Conservation (phyloP, 352 stramenopile genomes). For the Bremia lactucae region DNA sequence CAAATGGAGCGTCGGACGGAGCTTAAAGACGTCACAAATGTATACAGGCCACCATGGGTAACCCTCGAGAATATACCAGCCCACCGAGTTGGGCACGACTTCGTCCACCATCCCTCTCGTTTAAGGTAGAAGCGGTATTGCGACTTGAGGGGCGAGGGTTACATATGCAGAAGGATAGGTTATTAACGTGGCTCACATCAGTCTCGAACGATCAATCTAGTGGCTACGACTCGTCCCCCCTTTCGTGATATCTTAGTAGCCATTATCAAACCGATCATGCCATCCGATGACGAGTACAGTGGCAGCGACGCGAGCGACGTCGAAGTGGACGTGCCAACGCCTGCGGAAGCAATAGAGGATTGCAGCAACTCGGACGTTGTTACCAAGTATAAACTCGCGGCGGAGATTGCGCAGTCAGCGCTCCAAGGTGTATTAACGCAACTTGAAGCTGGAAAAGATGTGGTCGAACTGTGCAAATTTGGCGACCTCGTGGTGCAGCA, state of each 20-base stretch:
- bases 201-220: not conserved
- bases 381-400: slow-evolving; percentile 96
- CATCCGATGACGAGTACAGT: slow-evolving; percentile 30
- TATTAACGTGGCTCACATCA: not conserved
- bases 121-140: not conserved
- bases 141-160: not conserved
- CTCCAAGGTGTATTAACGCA: slow-evolving; percentile 93
- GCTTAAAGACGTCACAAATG: slow-evolving; percentile 69
- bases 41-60: slow-evolving; percentile 83
- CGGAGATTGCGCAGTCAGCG: slow-evolving; percentile 97
- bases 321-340: slow-evolving; percentile 44
- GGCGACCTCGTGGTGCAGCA: slow-evolving; percentile 77
- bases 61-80: slow-evolving; percentile 79
- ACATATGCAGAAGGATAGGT: not conserved
- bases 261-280: slow-evolving; percentile 14
- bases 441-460: slow-evolving; percentile 87
- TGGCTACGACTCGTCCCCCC: slow-evolving; percentile 1
- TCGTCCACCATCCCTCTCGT: slow-evolving; percentile 8
- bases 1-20: slow-evolving; percentile 49
- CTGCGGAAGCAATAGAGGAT: slow-evolving; percentile 68
- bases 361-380: slow-evolving; percentile 88
- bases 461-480: slow-evolving; percentile 94
- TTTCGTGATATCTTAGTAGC: not conserved
- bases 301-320: slow-evolving; percentile 67
- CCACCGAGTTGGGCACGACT: slow-evolving; percentile 56